Evolutionary conservation across 305 asterid species (phyloP).

Genomic region (Rubia occidens): DNA sequence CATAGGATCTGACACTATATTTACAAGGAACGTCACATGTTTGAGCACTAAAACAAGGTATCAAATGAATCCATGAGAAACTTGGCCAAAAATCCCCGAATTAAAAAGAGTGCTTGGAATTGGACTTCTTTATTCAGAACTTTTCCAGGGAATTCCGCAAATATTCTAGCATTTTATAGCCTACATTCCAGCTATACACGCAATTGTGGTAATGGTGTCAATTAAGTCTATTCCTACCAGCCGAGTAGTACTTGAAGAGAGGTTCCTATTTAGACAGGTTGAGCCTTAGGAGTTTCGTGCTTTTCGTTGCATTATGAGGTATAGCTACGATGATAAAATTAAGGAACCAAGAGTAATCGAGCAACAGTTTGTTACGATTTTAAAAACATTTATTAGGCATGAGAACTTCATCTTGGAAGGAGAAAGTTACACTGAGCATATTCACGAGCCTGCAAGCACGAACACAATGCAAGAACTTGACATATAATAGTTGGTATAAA

Average conservation of each 20-base stretch:
- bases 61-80: conserved; percentile 34
- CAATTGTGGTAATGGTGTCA: conserved; percentile 56
- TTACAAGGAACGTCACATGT: conserved; percentile 45
- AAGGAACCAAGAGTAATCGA: conserved; percentile 51
- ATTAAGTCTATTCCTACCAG: conserved; percentile 63
- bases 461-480: no score
- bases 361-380: conserved; percentile 33
- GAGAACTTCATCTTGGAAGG: conserved; percentile 33
- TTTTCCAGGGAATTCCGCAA: conserved; percentile 76
- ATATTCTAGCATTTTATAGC: conserved; percentile 51
- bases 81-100: conserved; percentile 23
- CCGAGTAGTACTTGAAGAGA: conserved; percentile 41
- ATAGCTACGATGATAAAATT: conserved; percentile 60
- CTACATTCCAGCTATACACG: conserved; percentile 51
- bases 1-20: conserved; percentile 73
- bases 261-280: conserved; percentile 57
- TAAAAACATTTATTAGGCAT: conserved; percentile 43
- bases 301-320: conserved; percentile 60
- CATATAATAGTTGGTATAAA: no score
- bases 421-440: not conserved
- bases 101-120: conserved; percentile 53
- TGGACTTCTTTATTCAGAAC: conserved; percentile 59
- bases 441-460: no score
- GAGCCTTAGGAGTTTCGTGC: conserved; percentile 43
- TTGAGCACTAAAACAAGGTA: conserved; percentile 62